Conservation (phyloP, 2,329 filamentous ascomycete species). For the Lasiodiplodia sp. region DNA sequence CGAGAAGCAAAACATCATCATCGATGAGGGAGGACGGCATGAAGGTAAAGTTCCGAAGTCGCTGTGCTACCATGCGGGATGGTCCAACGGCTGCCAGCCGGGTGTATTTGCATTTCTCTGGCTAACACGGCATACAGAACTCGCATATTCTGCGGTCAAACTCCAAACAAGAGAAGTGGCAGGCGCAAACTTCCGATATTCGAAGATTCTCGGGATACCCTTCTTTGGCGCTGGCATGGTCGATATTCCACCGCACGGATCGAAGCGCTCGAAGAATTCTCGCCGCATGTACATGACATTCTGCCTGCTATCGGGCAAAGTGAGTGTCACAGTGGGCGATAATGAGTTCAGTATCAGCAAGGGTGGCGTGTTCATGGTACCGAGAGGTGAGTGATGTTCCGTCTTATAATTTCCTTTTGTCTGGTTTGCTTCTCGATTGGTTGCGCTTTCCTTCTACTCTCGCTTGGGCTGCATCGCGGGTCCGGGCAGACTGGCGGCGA, state of each 20-base stretch:
- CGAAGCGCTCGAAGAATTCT: conserved; percentile 90
- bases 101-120: not conserved
- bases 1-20: conserved; percentile 39
- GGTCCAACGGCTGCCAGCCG: conserved; percentile 7
- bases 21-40: conserved; percentile 62
- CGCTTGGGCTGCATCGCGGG: conserved; percentile 10
- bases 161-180: conserved; percentile 66
- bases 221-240: conserved; percentile 93
- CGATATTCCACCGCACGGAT: conserved; percentile 81
- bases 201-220: conserved; percentile 78
- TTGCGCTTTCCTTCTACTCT: not conserved
- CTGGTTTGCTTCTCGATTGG: not conserved
- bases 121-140: conserved; percentile 51
- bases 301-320: conserved; percentile 84
- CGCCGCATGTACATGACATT: conserved; percentile 98
- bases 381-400: conserved; percentile 74
- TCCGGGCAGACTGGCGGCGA: conserved; percentile 16
- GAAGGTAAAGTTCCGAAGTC: conserved; percentile 48
- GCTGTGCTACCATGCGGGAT: conserved; percentile 40
- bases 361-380: conserved; percentile 93
- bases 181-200: conserved; percentile 80
- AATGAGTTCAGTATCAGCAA: conserved; percentile 82
- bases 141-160: conserved; percentile 65
- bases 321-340: conserved; percentile 79
- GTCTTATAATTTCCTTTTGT: conserved; percentile 27